Conservation (phyloP, 805 yeast species). For the Kodamaea laetipori region DNA sequence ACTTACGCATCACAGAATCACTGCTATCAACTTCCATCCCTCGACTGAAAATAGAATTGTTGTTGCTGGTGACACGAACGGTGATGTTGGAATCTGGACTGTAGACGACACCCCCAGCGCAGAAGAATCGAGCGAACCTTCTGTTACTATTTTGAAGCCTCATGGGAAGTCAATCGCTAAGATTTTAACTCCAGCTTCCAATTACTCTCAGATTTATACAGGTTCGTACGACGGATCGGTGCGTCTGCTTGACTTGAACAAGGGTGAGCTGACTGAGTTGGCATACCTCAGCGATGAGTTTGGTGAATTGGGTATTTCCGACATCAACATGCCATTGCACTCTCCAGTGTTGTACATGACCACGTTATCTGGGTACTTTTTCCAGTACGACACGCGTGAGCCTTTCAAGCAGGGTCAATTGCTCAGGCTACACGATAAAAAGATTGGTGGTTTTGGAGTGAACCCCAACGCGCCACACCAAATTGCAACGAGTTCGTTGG, state of each 20-base stretch:
- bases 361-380: constrained; percentile 79
- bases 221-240: constrained; percentile 89
- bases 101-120: constrained; percentile 43
- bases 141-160: constrained; percentile 64
- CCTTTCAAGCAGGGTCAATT: constrained; percentile 35
- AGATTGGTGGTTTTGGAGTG: constrained; percentile 84
- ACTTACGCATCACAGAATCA: constrained; percentile 70
- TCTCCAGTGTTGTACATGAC: constrained; percentile 62
- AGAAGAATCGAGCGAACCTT: constrained; percentile 45
- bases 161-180: constrained; percentile 77
- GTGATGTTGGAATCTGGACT: constrained; percentile 88
- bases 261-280: constrained; percentile 57
- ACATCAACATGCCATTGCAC: constrained; percentile 49
- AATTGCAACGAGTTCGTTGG: constrained; percentile 86
- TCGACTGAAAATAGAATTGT: constrained; percentile 59
- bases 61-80: constrained; percentile 87
- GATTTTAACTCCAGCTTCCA: constrained; percentile 53
- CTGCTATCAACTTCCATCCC: constrained; percentile 79
- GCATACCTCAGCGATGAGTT: constrained; percentile 49
- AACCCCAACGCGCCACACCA: constrained; percentile 69
- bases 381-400: constrained; percentile 67
- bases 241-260: constrained; percentile 66
- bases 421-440: constrained; percentile 79
- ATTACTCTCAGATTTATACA: constrained; percentile 60
- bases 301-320: constrained; percentile 67